Percentiles rank a stretch among this genome's conserved stretches.
Conservation (phyloP, 306 rosid species). For the Quercus suber region DNA sequence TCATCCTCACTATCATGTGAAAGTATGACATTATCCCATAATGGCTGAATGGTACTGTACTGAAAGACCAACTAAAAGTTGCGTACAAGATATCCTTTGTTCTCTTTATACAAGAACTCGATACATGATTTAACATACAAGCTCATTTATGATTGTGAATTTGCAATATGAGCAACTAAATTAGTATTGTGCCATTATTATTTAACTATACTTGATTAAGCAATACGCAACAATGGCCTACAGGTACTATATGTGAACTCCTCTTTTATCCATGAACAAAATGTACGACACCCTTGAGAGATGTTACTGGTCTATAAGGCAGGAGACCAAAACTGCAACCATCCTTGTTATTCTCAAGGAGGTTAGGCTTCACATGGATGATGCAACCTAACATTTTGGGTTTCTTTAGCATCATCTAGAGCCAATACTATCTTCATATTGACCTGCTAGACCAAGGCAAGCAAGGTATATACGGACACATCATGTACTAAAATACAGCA, state of each 20-base stretch:
- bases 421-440: neutral
- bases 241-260: neutral
- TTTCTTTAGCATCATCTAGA: neutral
- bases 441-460: neutral
- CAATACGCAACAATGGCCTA: neutral
- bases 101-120: neutral
- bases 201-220: neutral
- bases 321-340: constrained; percentile 22
- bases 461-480: neutral
- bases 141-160: neutral
- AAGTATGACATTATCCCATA: neutral
- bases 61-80: neutral
- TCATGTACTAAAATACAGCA: neutral
- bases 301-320: constrained; percentile 9
- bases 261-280: constrained; percentile 28
- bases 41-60: neutral
- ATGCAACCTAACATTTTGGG: neutral
- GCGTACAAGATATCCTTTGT: neutral
- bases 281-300: constrained; percentile 25
- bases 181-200: constrained; percentile 8
- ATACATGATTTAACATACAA: neutral
- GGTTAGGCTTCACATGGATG: neutral
- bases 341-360: constrained; percentile 1
- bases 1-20: neutral
- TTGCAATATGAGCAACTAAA: neutral